Conservation (phyloP, 2,329 filamentous ascomycete genomes). For the Celoporthe dispersa region DNA sequence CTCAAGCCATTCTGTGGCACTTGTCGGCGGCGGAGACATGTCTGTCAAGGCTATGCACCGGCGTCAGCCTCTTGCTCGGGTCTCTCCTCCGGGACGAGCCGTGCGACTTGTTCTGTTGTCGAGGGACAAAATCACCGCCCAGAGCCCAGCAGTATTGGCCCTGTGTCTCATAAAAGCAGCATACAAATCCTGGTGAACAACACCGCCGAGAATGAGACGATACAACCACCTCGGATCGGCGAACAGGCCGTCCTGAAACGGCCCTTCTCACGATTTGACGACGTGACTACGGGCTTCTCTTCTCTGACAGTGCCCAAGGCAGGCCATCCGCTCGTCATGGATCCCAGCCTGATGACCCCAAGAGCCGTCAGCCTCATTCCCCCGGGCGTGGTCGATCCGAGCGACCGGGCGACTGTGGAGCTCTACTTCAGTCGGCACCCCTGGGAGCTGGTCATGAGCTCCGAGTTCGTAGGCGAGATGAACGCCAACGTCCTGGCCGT, state of each 20-base stretch:
- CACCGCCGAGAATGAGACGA: background rate
- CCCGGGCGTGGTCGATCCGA: constrained; percentile 33
- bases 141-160: too few relatives aligned
- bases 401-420: constrained; percentile 37
- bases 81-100: background rate
- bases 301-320: constrained; percentile 4
- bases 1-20: constrained; percentile 36
- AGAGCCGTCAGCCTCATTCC: constrained; percentile 32
- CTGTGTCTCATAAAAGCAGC: background rate
- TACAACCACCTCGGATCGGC: background rate
- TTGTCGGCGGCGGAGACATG: constrained; percentile 38
- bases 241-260: background rate
- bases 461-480: constrained; percentile 40
- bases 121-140: too few relatives aligned
- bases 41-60: constrained; percentile 38
- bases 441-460: constrained; percentile 36
- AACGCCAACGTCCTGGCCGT: constrained; percentile 38
- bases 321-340: constrained; percentile 17
- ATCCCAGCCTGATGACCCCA: constrained; percentile 6
- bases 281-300: background rate
- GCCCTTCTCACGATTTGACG: background rate
- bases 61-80: background rate
- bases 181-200: background rate
- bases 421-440: constrained; percentile 39
- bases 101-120: background rate